Conservation (phyloP, 2,329 filamentous ascomycete genomes). For the Curvularia verruculosa region DNA sequence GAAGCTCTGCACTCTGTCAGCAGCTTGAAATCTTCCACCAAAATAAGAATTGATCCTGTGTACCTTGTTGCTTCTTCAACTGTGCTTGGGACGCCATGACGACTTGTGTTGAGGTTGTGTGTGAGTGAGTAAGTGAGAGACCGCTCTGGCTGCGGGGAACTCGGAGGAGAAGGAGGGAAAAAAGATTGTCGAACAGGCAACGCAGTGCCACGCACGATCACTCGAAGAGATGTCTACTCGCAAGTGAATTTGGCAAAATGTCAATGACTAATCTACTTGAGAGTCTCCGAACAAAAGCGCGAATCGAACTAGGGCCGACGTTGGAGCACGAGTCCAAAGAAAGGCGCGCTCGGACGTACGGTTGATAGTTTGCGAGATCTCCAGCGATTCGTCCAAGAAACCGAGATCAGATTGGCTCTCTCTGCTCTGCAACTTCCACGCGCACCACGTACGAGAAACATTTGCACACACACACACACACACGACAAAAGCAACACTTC, state of each 20-base stretch:
- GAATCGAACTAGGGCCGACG: slow-evolving; percentile 4
- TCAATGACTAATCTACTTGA: background rate
- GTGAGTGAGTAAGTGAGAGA: background rate
- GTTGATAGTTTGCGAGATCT: slow-evolving; percentile 31
- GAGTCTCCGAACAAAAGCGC: background rate
- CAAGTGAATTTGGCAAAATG: background rate
- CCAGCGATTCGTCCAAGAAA: slow-evolving; percentile 21
- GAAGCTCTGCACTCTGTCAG: slow-evolving; percentile 66
- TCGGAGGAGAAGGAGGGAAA: slow-evolving; percentile 25
- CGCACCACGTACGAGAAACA: background rate
- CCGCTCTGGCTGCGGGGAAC: slow-evolving; percentile 26
- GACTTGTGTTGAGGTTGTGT: background rate
- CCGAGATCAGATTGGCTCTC: slow-evolving; percentile 4
- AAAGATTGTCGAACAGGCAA: background rate
- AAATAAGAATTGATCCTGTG: background rate
- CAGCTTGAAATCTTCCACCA: background rate
- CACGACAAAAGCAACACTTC: slow-evolving; percentile 4
- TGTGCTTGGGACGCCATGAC: slow-evolving; percentile 60
- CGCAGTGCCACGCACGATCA: background rate
- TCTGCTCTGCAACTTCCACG: slow-evolving; percentile 15
- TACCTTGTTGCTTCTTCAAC: slow-evolving; percentile 77
- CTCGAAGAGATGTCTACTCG: background rate
- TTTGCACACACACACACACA: background rate
- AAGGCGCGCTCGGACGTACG: slow-evolving; percentile 29
- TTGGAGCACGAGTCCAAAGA: slow-evolving; percentile 9